Percentiles rank a stretch among this genome's conserved stretches.
phyloP scores from a whole-genome alignment of 2,329 filamentous ascomycete genomes.

The Rhinocladiella similis region DNA sequence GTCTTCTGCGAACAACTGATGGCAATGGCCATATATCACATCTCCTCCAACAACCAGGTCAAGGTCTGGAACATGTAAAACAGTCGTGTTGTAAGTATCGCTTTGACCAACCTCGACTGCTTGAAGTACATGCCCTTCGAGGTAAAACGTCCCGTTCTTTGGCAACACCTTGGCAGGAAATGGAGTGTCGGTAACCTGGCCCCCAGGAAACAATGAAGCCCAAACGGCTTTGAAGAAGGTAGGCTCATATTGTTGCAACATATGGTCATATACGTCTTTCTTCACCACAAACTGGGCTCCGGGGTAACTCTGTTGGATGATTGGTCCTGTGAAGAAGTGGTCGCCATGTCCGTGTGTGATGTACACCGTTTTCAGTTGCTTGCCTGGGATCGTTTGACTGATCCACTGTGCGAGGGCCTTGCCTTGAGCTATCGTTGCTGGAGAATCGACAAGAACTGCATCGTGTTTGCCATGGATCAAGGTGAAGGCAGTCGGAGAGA shows the following conservation, averaged over 20 bases:
- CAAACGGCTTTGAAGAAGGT: slow-evolving; percentile 1
- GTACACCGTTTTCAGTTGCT: slow-evolving; percentile 38
- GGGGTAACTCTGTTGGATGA: slow-evolving; percentile 35
- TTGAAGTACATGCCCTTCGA: slow-evolving; percentile 26
- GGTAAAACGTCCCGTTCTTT: slow-evolving; percentile 5
- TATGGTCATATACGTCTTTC: slow-evolving; percentile 23
- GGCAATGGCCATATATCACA: slow-evolving; percentile 39
- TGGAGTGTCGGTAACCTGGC: neutral
- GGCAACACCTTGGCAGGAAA: neutral
- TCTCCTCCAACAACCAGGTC: slow-evolving; percentile 41
- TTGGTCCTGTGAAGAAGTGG: slow-evolving; percentile 40
- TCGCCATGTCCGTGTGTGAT: slow-evolving; percentile 45
- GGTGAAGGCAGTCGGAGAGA: slow-evolving; percentile 24
- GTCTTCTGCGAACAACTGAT: slow-evolving; percentile 38
- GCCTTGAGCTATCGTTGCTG: slow-evolving; percentile 32
- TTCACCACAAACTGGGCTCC: slow-evolving; percentile 25
- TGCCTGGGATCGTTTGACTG: slow-evolving; percentile 32
- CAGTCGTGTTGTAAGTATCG: slow-evolving; percentile 36
- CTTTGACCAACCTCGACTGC: slow-evolving; percentile 31
- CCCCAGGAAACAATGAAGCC: slow-evolving; percentile 1
- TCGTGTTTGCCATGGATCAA: slow-evolving; percentile 30
- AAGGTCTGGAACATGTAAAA: slow-evolving; percentile 39
- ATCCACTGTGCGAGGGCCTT: slow-evolving; percentile 39
- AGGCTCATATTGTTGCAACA: slow-evolving; percentile 16
- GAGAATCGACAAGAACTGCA: slow-evolving; percentile 43